Evolutionary conservation across 495 filamentous ascomycete species (phyloP).

Genomic region (Tetracladium marchalianum): DNA sequence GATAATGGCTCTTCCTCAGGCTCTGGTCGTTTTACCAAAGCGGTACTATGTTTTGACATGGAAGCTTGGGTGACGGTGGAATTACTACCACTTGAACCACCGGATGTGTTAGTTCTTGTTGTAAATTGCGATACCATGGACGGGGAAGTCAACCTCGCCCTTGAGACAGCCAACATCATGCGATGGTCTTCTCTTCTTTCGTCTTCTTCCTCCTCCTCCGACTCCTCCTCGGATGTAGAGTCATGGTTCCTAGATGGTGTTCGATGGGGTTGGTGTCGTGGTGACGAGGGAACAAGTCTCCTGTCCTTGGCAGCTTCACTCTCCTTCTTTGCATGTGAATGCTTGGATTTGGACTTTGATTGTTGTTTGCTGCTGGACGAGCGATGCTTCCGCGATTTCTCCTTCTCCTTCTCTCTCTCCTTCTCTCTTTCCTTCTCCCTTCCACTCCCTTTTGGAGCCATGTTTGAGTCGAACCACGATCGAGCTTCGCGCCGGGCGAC

Average conservation of each 20-base stretch:
- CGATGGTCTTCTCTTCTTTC: slow-evolving; percentile 17
- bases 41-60: slow-evolving; percentile 14
- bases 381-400: not conserved
- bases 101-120: slow-evolving; percentile 18
- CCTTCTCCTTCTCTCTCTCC: not conserved
- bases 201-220: slow-evolving; percentile 8
- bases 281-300: slow-evolving; percentile 1
- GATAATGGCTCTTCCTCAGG: slow-evolving; percentile 9
- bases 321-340: slow-evolving; percentile 1
- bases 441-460: slow-evolving; percentile 4
- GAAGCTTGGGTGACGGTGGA: slow-evolving; percentile 26
- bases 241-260: slow-evolving; percentile 1
- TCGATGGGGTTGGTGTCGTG: slow-evolving; percentile 1
- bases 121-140: slow-evolving; percentile 19
- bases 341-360: slow-evolving; percentile 8
- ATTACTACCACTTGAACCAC: slow-evolving; percentile 25
- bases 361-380: slow-evolving; percentile 4
- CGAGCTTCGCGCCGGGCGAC: not conserved
- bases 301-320: not conserved
- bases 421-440: slow-evolving; percentile 8
- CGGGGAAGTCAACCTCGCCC: slow-evolving; percentile 18
- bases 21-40: slow-evolving; percentile 7
- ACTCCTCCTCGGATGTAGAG: slow-evolving; percentile 17
- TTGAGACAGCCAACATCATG: slow-evolving; percentile 14
- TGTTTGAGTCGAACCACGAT: slow-evolving; percentile 3